Base-by-base conservation (phyloP, 495 filamentous ascomycete species). In the Penicillium lagena region DNA sequence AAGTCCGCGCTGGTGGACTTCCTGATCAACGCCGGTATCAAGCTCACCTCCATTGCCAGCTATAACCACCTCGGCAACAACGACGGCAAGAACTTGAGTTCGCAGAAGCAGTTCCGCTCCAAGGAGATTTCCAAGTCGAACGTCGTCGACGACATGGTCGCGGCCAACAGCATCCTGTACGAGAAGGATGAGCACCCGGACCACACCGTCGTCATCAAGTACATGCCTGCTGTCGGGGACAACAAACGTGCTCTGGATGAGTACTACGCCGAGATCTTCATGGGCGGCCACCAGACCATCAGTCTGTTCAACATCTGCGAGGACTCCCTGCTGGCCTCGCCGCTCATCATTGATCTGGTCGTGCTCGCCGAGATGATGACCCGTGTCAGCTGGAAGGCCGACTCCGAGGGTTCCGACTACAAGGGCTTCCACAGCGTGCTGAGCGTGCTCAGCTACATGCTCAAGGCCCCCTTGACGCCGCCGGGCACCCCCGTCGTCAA, bases 61-160 rank as follows among this genome's bases (percentile, higher is more conserved):
- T 98, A 97, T 80, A 98, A 98, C 79, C 94, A 97, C 71, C 85
- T 98, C 39, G 93, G 93, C 60, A 98, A 98, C 78, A 98, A 98
- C 61, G 93, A 98, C 63, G 93, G 93, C 75, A 95, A 88, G 82
- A 98, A 98, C 74, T 69, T 98, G 52, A 94, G 86, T 73, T 95
- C 89, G 15, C 90, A 96, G 67, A 86, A 83, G 76, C 94, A 96
- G 67, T 98, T 98, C 80, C 89, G 93, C 58, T 95, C 89, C 66
- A 98, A 98, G 82, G 93, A 98, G 72, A 98, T 98, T 59, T 91
- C 86, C 71, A 98, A 96, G 80, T 90, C 86, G 55, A 98, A 96
- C 59, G 91, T 98, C 11, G 93, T 98, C 43, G 91, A 98, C 66
- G 93, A 98, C 72, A 96, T 96, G 93, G 93, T 98, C 42, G 90